These are phyloP conservation scores for Calycina marina DNA, from an alignment of 2,329 filamentous ascomycete genomes.

Conservation along the genomic window DNA sequence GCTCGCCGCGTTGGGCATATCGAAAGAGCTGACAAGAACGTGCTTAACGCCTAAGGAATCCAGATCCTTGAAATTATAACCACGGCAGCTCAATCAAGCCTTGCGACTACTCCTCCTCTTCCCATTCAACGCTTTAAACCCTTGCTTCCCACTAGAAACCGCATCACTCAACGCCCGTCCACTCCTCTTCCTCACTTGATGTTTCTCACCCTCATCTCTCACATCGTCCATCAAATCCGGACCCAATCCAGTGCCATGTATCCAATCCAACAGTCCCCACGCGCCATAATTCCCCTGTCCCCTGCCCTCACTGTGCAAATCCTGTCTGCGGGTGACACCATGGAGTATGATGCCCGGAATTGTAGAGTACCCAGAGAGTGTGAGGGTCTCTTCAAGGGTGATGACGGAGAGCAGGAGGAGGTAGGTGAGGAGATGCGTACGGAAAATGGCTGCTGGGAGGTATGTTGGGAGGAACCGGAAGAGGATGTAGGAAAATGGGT, in stretches of 20 bases:
- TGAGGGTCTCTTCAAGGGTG: conserved; percentile 51
- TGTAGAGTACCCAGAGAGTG: conserved; percentile 52
- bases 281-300: conserved; percentile 46
- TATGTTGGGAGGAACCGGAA: conserved; percentile 51
- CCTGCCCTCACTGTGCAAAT: conserved; percentile 40
- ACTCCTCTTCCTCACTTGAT: conserved; percentile 30
- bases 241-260: conserved; percentile 38
- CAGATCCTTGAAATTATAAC: too few species aligned
- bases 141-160: conserved; percentile 23
- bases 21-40: too few species aligned
- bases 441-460: conserved; percentile 47
- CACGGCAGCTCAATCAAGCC: too few species aligned
- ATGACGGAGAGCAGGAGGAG: conserved; percentile 47
- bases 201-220: conserved; percentile 39
- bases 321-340: conserved; percentile 35
- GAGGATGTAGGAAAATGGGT: conserved; percentile 49
- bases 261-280: conserved; percentile 48
- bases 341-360: conserved; percentile 36
- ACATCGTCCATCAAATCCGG: conserved; percentile 39
- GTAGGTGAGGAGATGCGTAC: conserved; percentile 60
- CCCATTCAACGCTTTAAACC: conserved; percentile 16
- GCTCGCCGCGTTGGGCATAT: too few species aligned
- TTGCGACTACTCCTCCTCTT: conserved; percentile 15
- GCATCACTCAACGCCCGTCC: conserved; percentile 23
- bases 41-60: too few species aligned